A percentile compares a stretch with the other conserved stretches of the same genome.
phyloP scores from a whole-genome alignment of 2,329 filamentous ascomycete species.

The Teratosphaeria nubilosa region DNA sequence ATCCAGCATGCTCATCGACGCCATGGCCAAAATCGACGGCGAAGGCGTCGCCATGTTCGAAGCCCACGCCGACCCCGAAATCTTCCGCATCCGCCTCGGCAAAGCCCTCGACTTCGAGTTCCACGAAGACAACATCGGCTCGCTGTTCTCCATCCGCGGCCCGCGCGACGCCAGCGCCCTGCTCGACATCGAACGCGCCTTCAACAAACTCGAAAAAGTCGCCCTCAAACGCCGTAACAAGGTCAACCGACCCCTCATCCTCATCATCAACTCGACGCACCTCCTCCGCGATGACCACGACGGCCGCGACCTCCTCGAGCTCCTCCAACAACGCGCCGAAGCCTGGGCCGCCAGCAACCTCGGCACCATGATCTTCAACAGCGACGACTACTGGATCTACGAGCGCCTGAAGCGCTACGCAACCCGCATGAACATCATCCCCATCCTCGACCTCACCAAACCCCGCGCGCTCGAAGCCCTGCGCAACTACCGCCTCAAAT shows the following conservation, averaged over 20 bases:
- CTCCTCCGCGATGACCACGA: constrained; percentile 84
- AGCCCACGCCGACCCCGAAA: constrained; percentile 87
- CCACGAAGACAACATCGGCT: constrained; percentile 95
- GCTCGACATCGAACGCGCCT: constrained; percentile 87
- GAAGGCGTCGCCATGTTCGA: constrained; percentile 92
- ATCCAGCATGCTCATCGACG: constrained; percentile 90
- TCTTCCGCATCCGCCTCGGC: constrained; percentile 84
- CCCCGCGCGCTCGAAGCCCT: constrained; percentile 66
- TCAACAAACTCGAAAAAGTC: constrained; percentile 97
- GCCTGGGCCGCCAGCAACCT: constrained; percentile 90
- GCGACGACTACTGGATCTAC: constrained; percentile 97
- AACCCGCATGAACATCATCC: constrained; percentile 87
- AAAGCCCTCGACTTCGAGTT: constrained; percentile 95
- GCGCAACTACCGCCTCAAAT: constrained; percentile 67
- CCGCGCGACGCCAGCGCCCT: constrained; percentile 86
- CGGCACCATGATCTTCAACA: constrained; percentile 88
- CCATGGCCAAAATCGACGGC: constrained; percentile 86
- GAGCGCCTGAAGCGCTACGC: constrained; percentile 86
- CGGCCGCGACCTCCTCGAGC: constrained; percentile 83
- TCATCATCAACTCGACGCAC: constrained; percentile 93
- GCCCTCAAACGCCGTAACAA: constrained; percentile 59
- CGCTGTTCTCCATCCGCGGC: constrained; percentile 87
- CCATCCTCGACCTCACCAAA: constrained; percentile 75
- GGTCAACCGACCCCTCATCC: constrained; percentile 61
- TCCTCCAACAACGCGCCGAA: constrained; percentile 90